Conservation (phyloP, 768 basidiomycete species). For the Podaxis rugospora region DNA sequence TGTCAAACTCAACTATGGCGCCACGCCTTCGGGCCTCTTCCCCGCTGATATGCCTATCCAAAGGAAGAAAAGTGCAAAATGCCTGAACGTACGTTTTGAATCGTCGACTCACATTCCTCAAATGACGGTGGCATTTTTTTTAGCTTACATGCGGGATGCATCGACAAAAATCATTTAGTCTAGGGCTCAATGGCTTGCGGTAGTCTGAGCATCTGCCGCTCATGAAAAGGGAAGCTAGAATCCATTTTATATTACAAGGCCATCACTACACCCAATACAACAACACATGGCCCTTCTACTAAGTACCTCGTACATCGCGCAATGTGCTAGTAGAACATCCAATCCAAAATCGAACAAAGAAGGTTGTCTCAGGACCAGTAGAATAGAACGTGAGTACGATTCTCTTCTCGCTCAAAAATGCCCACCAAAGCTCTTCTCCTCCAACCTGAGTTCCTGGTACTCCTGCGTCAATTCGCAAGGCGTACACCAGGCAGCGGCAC, state of each 20-base stretch:
- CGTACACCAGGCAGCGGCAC: conserved; percentile 33
- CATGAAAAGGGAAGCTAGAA: neutral
- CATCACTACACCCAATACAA: neutral
- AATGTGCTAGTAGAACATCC: neutral
- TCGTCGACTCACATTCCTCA: neutral
- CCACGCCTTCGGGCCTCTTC: too few relatives aligned
- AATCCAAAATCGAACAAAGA: neutral
- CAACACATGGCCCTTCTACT: neutral
- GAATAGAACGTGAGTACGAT: neutral
- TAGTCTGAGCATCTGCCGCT: too few relatives aligned
- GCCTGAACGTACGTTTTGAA: neutral
- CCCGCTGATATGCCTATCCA: too few relatives aligned
- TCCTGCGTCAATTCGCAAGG: conserved; percentile 49
- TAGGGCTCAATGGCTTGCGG: too few relatives aligned
- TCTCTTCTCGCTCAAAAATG: neutral
- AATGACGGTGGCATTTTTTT: neutral
- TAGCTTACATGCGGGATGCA: neutral
- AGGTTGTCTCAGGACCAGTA: neutral
- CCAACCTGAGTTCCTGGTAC: conserved; percentile 40
- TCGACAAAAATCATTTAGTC: too few relatives aligned
- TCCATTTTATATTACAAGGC: neutral
- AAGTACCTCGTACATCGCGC: neutral
- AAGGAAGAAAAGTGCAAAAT: neutral
- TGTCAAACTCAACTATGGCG: too few relatives aligned
- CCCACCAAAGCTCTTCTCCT: conserved; percentile 33